Conservation (phyloP, 192 early-diverging fungal genomes). For the Rhizoclosmatium sp. region DNA sequence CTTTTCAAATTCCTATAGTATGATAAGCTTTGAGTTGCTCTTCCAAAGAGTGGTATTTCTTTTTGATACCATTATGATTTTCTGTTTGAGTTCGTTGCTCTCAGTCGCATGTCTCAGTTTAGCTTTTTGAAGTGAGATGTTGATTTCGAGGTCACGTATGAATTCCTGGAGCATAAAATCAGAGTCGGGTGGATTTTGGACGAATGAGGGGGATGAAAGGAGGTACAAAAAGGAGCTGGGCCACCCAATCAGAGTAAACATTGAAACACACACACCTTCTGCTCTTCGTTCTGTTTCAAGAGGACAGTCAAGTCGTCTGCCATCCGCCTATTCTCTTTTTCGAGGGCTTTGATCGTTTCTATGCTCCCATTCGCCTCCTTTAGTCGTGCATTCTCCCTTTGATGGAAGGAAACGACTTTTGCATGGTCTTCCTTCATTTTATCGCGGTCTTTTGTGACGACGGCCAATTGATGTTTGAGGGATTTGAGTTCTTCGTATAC, state of each 20-base stretch:
- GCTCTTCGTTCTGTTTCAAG: conserved; percentile 9
- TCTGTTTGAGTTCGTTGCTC: conserved; percentile 33
- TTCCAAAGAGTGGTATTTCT: background rate
- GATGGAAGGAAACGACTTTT: conserved; percentile 24
- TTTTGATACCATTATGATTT: conserved; percentile 24
- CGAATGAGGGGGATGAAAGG: too few species aligned
- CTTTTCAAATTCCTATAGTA: conserved; percentile 30
- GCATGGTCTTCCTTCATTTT: conserved; percentile 20
- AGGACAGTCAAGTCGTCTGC: conserved; percentile 24
- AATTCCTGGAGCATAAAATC: background rate
- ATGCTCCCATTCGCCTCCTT: background rate
- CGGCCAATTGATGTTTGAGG: background rate
- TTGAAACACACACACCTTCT: conserved; percentile 12
- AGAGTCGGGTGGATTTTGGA: background rate
- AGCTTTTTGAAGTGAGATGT: conserved; percentile 4
- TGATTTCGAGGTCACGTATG: conserved; percentile 23
- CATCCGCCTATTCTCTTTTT: conserved; percentile 27
- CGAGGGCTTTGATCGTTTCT: conserved; percentile 1
- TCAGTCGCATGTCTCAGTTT: conserved; percentile 28
- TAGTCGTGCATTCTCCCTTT: conserved; percentile 23
- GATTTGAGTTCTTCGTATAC: conserved; percentile 20
- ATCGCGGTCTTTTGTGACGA: conserved; percentile 14
- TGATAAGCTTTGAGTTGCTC: background rate
- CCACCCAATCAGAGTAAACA: background rate
- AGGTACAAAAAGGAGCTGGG: background rate